Evolutionary conservation across 1,284 basidiomycete species (phyloP).

Genomic region (Phenoliferia sp.): DNA sequence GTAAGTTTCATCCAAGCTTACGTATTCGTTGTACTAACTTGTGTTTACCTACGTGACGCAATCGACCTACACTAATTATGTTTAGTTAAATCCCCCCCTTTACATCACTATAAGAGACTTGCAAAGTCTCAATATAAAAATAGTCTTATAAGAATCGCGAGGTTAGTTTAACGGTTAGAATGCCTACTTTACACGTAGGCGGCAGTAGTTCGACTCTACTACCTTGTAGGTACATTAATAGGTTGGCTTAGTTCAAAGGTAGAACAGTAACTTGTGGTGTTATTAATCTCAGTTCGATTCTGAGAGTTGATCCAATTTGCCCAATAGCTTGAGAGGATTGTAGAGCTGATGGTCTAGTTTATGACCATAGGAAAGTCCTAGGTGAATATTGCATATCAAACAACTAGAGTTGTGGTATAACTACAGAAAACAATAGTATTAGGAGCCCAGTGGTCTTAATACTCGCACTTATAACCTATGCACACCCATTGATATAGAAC

Average conservation of each 20-base stretch:
- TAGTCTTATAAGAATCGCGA: conserved; percentile 9
- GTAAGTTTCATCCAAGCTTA: conserved; percentile 45
- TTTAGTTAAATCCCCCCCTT: conserved; percentile 3
- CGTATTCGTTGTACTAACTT: conserved; percentile 43
- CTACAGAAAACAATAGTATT: conserved; percentile 16
- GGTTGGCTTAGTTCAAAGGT: conserved; percentile 23
- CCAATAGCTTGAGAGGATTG: conserved; percentile 2
- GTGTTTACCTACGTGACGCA: conserved; percentile 43
- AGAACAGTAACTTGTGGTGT: conserved; percentile 19
- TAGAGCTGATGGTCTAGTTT: neutral
- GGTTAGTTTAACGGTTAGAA: conserved; percentile 36
- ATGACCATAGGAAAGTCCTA: conserved; percentile 14
- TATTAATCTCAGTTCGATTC: conserved; percentile 19
- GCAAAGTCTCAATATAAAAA: conserved; percentile 16
- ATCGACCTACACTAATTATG: conserved; percentile 40
- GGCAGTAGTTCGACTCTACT: conserved; percentile 38
- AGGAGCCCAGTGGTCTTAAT: conserved; percentile 15
- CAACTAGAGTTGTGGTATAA: conserved; percentile 21
- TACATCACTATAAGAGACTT: too few relatives aligned
- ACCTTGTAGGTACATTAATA: conserved; percentile 31
- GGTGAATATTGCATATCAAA: conserved; percentile 13
- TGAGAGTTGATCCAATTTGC: conserved; percentile 12
- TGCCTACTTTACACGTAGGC: conserved; percentile 35
- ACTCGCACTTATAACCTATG: conserved; percentile 28
- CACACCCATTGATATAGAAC: conserved; percentile 26